These are phyloP conservation scores for Curvularia spicifera DNA, from an alignment of 2,329 filamentous ascomycete species.

Conservation along the genomic window DNA sequence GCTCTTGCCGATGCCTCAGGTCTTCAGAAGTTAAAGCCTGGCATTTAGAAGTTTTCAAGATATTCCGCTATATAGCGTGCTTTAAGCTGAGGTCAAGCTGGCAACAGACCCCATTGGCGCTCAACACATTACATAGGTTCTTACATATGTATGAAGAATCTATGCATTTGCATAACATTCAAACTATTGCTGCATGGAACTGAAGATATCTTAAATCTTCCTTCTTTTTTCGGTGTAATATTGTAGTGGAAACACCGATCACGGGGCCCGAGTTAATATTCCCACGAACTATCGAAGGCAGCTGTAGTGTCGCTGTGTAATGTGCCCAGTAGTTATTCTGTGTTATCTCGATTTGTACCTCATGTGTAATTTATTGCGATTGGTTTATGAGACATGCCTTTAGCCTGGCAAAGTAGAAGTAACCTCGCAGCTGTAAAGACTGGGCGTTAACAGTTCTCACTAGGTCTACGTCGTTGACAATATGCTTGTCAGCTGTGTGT, in stretches of 20 bases:
- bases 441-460: background rate
- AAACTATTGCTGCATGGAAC: background rate
- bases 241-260: background rate
- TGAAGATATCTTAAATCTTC: background rate
- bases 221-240: background rate
- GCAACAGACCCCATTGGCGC: no score
- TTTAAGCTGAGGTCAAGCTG: no score
- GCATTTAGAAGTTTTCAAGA: background rate
- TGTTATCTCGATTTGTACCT: no score
- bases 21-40: conserved; percentile 14
- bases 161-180: background rate
- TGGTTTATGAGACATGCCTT: background rate
- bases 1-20: conserved; percentile 31
- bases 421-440: background rate
- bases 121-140: background rate
- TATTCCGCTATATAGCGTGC: background rate
- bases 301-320: background rate
- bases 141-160: background rate
- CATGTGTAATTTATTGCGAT: background rate
- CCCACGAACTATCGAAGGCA: background rate
- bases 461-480: background rate
- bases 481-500: background rate
- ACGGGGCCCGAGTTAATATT: no score
- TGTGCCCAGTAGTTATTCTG: no score
- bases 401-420: background rate